Evolutionary conservation across 768 basidiomycete species (phyloP), one percentile per base, ranked within the genome.

Genomic region (Psilocybe azurescens): DNA sequence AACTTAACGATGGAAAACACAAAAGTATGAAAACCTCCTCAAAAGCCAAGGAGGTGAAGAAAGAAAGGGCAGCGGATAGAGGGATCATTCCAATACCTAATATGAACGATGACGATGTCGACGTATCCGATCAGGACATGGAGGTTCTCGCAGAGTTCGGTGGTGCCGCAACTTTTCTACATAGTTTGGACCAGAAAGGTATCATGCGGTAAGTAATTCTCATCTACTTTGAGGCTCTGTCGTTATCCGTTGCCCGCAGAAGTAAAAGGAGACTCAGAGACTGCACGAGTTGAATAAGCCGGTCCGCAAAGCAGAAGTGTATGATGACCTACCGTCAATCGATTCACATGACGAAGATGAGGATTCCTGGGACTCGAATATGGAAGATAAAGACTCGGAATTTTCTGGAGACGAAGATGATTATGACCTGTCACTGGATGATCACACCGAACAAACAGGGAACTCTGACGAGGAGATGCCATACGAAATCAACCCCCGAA

Each of bases 221-320:
- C 16, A 16, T 39, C 30, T 24, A n/a, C 20, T 33, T 38, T 36
- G 53, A 59, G 46, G 62, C 5, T 46, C 24, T 24, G 1, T 24
- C 24, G 24, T 55, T 3, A 59, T 14, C 10, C 49, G 54, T 51
- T 56, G 50, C 38, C 32, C 61, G 32, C 62, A 96, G 93, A 86
- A 95, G 92, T 69, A 93, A 93, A 91, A 89, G 66, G 94, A 93
- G 74, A 91, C 87, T 0, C 81, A 88, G 57, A 81, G 90, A 56
- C 73, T 95, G 60, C 89, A 88, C 70, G 85, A 81, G 59, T 73
- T 92, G 32, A 77, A 83, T 61, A 93, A 89, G 72, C 86, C 89
- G 20, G 67, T 80, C 59, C 74, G 79, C 61, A 62, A 63, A 56
- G 78, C 75, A 59, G 69, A 70, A 30, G 73, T 76, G 53, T 71